A percentile compares a stretch with the other conserved stretches of the same genome.
phyloP scores from a whole-genome alignment of 164 flowering plant species.

The Akebia trifoliata region DNA sequence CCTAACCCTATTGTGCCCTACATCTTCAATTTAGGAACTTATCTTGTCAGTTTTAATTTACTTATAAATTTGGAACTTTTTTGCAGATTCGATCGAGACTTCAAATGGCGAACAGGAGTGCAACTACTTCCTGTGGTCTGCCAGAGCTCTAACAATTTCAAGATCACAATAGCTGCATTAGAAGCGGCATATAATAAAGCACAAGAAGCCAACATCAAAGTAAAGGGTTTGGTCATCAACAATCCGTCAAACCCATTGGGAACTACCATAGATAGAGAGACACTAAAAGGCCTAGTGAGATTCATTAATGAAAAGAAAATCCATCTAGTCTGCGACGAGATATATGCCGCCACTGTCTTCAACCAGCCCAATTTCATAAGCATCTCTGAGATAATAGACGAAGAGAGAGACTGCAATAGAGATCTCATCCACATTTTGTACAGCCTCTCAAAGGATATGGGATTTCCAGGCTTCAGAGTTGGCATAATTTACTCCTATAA shows the following conservation, averaged over 20 bases:
- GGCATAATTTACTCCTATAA: conserved; percentile 7
- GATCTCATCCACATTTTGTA: conserved; percentile 9
- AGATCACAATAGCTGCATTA: conserved; percentile 6
- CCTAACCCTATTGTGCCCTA: too few relatives aligned
- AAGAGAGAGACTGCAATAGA: conserved; percentile 2
- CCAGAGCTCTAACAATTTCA: conserved; percentile 2
- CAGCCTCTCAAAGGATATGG: conserved; percentile 13
- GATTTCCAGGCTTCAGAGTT: conserved; percentile 9
- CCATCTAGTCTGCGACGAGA: conserved; percentile 2
- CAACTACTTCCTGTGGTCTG: conserved; percentile 35
- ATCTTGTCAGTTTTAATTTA: too few relatives aligned
- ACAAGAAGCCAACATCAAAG: too few relatives aligned
- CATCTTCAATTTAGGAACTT: too few relatives aligned
- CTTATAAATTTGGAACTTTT: too few relatives aligned
- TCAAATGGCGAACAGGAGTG: conserved; percentile 81
- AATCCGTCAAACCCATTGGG: too few relatives aligned
- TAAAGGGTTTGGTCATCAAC: too few relatives aligned
- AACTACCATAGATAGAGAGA: conserved; percentile 2
- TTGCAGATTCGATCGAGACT: conserved; percentile 74
- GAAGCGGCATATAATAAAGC: conserved; percentile 10
- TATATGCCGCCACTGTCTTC: conserved; percentile 8
- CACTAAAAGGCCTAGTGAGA: conserved; percentile 1
- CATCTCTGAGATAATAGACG: neutral
- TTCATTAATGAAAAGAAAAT: conserved; percentile 8
- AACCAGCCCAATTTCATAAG: conserved; percentile 3